These are phyloP conservation scores for Fusarium sublunatum DNA, from an alignment of 2,329 filamentous ascomycete species.

Conservation along the genomic window DNA sequence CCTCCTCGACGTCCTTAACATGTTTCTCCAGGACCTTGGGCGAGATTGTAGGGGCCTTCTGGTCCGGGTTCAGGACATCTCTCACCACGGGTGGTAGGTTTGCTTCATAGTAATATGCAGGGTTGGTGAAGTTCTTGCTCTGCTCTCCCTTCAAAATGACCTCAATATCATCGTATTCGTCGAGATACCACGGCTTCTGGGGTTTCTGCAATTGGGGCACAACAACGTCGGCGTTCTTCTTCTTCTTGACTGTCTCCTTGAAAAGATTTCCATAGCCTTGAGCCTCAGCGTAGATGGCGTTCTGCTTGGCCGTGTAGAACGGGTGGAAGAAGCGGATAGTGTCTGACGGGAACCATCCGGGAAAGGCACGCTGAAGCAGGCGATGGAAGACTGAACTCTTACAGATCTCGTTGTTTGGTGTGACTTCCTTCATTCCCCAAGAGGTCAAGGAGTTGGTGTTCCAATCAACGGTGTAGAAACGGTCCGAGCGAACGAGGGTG, in stretches of 20 bases:
- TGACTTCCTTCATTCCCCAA: constrained; percentile 42
- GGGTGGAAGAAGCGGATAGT: constrained; percentile 41
- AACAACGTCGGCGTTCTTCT: no score
- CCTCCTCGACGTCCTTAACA: no score
- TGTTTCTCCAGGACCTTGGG: no score
- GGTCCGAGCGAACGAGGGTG: constrained; percentile 74
- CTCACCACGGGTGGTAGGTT: no score
- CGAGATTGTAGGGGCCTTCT: no score
- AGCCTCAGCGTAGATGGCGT: constrained; percentile 20
- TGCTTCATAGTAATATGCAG: no score
- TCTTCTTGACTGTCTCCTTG: neutral
- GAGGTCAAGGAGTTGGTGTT: constrained; percentile 53
- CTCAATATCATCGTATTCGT: no score
- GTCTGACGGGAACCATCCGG: constrained; percentile 35
- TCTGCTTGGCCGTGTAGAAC: constrained; percentile 37
- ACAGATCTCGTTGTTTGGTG: constrained; percentile 27
- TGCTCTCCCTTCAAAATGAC: no score
- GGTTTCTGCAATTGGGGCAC: no score
- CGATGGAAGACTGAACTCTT: constrained; percentile 43
- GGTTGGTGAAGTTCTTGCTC: no score
- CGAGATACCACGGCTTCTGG: no score
- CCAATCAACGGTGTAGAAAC: constrained; percentile 69
- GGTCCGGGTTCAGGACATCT: no score
- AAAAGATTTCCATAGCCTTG: constrained; percentile 22
- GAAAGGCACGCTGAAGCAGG: constrained; percentile 39